Conservation (phyloP, 345 rosid species). For the Syzygium aqueum region DNA sequence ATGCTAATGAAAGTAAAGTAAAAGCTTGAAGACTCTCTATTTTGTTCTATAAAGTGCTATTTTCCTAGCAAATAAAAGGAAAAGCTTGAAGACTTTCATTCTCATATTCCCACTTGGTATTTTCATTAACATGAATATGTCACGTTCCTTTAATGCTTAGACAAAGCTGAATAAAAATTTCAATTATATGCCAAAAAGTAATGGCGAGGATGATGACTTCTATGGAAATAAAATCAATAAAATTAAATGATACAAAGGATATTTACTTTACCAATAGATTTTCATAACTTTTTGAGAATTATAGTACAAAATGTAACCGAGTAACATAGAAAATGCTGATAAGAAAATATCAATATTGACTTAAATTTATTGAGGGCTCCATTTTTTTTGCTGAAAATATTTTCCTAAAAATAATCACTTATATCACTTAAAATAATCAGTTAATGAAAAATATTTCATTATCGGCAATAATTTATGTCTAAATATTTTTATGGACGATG, state of each 20-base stretch:
- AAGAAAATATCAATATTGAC: background rate
- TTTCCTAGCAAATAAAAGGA: background rate
- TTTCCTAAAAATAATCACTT: too few species aligned
- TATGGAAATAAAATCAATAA: background rate
- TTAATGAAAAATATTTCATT: too few species aligned
- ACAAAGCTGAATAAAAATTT: background rate
- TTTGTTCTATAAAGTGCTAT: background rate
- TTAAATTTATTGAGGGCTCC: background rate
- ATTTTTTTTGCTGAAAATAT: too few species aligned
- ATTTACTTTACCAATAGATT: background rate
- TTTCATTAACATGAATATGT: background rate
- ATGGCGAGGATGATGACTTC: background rate
- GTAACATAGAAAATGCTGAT: background rate
- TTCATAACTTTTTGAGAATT: background rate
- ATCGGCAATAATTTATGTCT: too few species aligned
- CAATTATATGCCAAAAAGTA: background rate
- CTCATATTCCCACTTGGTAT: background rate
- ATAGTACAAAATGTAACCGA: background rate
- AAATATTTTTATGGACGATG: too few species aligned
- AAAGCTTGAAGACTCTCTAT: background rate
- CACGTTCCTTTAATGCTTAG: background rate
- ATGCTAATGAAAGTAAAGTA: background rate
- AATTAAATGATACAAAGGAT: background rate
- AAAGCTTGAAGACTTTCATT: background rate
- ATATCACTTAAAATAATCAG: too few species aligned